Percentiles rank a stretch among this genome's conserved stretches.
Evolutionary conservation across 805 yeast genomes (phyloP).

Genomic region (Hanseniaspora thailandica): DNA sequence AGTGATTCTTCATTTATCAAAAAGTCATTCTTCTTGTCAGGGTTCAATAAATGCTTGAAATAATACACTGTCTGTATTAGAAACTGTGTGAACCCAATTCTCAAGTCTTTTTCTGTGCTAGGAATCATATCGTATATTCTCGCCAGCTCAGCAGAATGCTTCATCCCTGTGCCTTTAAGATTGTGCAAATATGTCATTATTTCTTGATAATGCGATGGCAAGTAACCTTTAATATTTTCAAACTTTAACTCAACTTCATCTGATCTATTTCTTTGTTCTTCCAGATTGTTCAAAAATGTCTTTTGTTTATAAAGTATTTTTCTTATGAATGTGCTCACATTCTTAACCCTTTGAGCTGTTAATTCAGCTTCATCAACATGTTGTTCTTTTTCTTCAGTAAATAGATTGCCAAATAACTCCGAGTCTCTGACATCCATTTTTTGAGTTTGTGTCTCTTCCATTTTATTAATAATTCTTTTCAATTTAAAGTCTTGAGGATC

Average conservation of each 20-base stretch:
- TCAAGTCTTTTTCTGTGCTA: neutral
- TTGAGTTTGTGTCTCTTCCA: neutral
- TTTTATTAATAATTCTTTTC: neutral
- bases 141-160: neutral
- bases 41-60: constrained; percentile 14
- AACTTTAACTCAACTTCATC: neutral
- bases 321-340: too few species aligned
- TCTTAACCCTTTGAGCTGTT: neutral
- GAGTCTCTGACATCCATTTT: neutral
- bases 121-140: constrained; percentile 10
- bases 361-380: neutral
- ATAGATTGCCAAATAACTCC: neutral
- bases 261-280: constrained; percentile 1
- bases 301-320: neutral
- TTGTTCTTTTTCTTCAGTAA: too few species aligned
- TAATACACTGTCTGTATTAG: neutral
- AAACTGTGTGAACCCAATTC: neutral
- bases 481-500: neutral
- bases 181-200: constrained; percentile 8
- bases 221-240: neutral
- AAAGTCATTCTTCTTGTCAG: constrained; percentile 24
- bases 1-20: constrained; percentile 21
- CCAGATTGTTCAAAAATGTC: neutral
- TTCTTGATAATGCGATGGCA: neutral
- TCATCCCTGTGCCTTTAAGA: neutral